Evolutionary conservation across 208 protist genomes (phyloP), one percentile per base, ranked within the genome.

Genomic region (Porcisia deanei): DNA sequence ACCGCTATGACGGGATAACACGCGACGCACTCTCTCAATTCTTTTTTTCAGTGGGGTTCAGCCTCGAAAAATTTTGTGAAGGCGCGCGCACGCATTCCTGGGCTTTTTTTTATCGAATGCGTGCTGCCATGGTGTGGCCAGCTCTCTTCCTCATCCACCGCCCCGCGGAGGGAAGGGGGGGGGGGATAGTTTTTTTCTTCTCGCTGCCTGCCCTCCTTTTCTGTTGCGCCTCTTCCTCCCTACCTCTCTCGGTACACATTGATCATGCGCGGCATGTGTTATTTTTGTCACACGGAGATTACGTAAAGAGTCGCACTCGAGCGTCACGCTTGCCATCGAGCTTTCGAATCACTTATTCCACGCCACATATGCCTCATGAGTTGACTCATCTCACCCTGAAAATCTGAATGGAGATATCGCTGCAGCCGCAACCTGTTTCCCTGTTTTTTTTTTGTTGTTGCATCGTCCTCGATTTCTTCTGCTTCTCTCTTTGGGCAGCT

Each of bases 61-160:
- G 5, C 59, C 37, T 20, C 59, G 8, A 20, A 39, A 0, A 30
- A 30, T 30, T 30, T 34, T 30, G 16, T 41, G 34, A 18, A 43
- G 34, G 25, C 25, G 64, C 16, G 45, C 47, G 45, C 45, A 69
- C 45, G 43, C 75, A 71, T 80, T 80, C 75, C n/a, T 80, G 75
- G 70, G 77, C 71, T 81, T 41, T 49, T 73, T 71, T 75, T 52
- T 81, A 71, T 68, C 39, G 73, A 69, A 64, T 77, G 41, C 39
- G 73, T 37, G 34, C 34, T 54, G 43, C 22, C 64, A 25, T 20
- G 20, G 41, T 49, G 2, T 68, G 22, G 25, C 7, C 7, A n/a
- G 14, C 39, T 1, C 43, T n/a, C 64, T n/a, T 18, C 12, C 12
- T 34, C 64, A 9, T 3, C 16, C 43, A 68, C 25, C 1, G 5